These are phyloP conservation scores for Pleurotus cornucopiae DNA, from an alignment of 768 basidiomycete genomes.

Conservation along the genomic window DNA sequence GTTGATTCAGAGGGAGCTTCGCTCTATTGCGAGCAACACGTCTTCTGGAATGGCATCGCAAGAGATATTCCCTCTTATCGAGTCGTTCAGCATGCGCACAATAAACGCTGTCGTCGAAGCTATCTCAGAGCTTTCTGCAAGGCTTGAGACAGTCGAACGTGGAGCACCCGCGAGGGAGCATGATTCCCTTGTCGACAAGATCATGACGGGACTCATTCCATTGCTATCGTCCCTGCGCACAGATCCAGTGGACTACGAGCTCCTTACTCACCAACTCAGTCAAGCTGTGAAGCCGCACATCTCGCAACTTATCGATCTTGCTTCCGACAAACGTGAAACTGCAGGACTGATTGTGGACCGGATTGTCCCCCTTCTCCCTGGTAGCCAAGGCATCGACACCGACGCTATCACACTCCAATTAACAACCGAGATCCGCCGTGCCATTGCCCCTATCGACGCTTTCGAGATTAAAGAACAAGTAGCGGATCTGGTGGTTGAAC, in stretches of 20 bases:
- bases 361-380: conserved; percentile 62
- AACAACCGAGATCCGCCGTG: conserved; percentile 63
- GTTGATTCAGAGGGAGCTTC: conserved; percentile 58
- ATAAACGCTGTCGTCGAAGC: conserved; percentile 57
- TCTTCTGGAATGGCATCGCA: conserved; percentile 17
- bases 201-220: conserved; percentile 56
- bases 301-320: conserved; percentile 82
- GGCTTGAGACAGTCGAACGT: conserved; percentile 48
- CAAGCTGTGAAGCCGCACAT: conserved; percentile 90
- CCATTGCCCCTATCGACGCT: conserved; percentile 73
- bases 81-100: conserved; percentile 54
- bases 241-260: conserved; percentile 75
- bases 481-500: conserved; percentile 82
- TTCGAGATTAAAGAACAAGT: conserved; percentile 89
- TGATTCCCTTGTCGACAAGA: conserved; percentile 56
- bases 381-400: conserved; percentile 39
- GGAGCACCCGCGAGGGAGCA: conserved; percentile 49
- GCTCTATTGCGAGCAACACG: conserved; percentile 31
- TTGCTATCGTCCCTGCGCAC: conserved; percentile 55
- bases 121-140: conserved; percentile 51
- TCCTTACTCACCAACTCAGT: conserved; percentile 66
- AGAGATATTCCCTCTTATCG: conserved; percentile 43
- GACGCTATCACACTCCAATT: conserved; percentile 56
- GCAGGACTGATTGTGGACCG: conserved; percentile 75
- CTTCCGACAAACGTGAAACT: conserved; percentile 86